Base-by-base conservation (phyloP, 441 rosid genomes). In the Euphorbia celastroides region DNA sequence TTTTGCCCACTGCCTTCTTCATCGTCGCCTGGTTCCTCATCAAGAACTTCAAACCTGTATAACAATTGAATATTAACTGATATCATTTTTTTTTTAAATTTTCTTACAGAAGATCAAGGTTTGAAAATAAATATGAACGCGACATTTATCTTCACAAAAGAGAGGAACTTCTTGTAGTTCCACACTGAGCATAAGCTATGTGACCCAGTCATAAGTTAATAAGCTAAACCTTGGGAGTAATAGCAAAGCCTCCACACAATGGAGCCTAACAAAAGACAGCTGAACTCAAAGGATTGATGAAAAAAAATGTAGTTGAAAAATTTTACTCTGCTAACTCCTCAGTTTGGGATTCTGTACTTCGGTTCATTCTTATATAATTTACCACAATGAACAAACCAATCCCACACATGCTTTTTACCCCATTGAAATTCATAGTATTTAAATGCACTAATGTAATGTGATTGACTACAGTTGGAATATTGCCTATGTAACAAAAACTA, bases 11-110 rank as follows among this genome's bases (percentile, higher is more conserved):
- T 74, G 25, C 84, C 82, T 54, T 91, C 99, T 66, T 93, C 99
- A 58, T 91, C 99, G 74, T 91, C 94, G 50, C 95, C 96, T 25
- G 97, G 96, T 71, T 93, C 99, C 86, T 89, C 97, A 65, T 93
- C 99, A 52, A 91, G 84, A 41, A 93, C 96, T 73, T 91, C 97
- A 62, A 91, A 86, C 77, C 99, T 93, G 83, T 71, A 71, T 3
- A 67, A 19, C 62, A 56, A 62, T 55, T 14, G n/a, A 26, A 51
- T 14, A 14, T 71, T 38, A 51, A 26, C 34, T 27, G 57, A 54
- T 30, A 25, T 11, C n/a, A n/a, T n/a, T n/a, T n/a, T n/a, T n/a
- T n/a, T n/a, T n/a, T n/a, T n/a, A n/a, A n/a, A n/a, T 30, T 17
- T 60, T 55, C 58, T 2, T 60, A 61, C 28, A 41, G 54, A 64